Evolutionary conservation across 805 yeast species (phyloP).

Genomic region (Hanseniaspora jakobsenii): DNA sequence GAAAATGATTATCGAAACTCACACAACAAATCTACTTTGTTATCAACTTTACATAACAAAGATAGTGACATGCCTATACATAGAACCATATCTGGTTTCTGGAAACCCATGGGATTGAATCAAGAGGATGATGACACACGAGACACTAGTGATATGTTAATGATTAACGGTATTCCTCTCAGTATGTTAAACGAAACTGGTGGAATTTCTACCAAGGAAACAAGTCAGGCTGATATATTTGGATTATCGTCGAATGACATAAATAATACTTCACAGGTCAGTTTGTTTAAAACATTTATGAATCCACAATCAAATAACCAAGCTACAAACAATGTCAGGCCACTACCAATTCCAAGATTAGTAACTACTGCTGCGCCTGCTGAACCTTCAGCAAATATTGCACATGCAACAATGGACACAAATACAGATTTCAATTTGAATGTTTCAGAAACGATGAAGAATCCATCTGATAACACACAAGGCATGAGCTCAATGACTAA

Average conservation of each 20-base stretch:
- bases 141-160: constrained; percentile 28
- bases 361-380: not conserved
- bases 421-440: no score
- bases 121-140: not conserved
- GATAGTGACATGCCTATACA: no score
- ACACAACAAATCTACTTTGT: no score
- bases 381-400: no score
- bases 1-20: no score
- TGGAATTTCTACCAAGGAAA: constrained; percentile 27
- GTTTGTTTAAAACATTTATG: not conserved
- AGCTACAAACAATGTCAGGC: no score
- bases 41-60: no score
- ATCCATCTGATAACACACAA: no score
- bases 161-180: constrained; percentile 57
- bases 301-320: not conserved
- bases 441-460: no score
- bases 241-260: not conserved
- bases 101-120: constrained; percentile 38
- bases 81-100: no score
- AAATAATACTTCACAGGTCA: not conserved
- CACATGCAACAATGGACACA: no score
- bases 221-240: constrained; percentile 3
- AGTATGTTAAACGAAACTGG: constrained; percentile 74
- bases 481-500: no score
- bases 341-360: not conserved